phyloP scores from a whole-genome alignment of 208 protist species.

The Ichthyophonus hoferi region DNA sequence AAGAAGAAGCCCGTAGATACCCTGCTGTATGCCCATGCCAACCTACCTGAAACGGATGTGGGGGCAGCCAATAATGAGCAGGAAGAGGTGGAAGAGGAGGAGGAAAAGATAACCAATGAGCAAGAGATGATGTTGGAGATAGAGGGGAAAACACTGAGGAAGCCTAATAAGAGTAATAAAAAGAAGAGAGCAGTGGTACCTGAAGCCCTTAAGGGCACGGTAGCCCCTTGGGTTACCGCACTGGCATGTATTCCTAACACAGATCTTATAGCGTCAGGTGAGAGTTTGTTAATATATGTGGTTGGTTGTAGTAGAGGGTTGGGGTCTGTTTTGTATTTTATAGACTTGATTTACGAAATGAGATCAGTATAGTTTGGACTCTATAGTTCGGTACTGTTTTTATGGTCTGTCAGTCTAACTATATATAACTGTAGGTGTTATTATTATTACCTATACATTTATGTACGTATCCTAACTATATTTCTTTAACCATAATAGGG shows the following conservation, averaged over 20 bases:
- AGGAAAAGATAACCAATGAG: neutral
- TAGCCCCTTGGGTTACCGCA: conserved; percentile 27
- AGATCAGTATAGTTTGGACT: no score
- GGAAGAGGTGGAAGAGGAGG: neutral
- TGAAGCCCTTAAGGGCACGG: neutral
- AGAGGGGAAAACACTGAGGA: neutral
- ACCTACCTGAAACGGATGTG: neutral
- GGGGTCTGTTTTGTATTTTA: no score
- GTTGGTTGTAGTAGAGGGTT: no score
- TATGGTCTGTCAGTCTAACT: no score
- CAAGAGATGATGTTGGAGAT: neutral
- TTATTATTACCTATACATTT: no score
- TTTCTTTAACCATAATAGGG: no score
- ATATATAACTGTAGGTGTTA: no score
- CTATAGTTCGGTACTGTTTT: no score
- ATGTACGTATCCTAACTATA: no score
- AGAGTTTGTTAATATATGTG: no score
- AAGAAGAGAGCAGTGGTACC: neutral
- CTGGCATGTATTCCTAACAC: conserved; percentile 8
- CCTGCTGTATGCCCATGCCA: conserved; percentile 32
- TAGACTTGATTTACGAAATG: no score
- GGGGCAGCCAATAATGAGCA: no score
- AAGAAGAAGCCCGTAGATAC: conserved; percentile 38
- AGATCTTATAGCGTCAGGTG: conserved; percentile 20
- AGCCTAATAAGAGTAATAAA: neutral